Base-by-base conservation (phyloP, 148 eudicot species). In the Rhododendron williamsianum region DNA sequence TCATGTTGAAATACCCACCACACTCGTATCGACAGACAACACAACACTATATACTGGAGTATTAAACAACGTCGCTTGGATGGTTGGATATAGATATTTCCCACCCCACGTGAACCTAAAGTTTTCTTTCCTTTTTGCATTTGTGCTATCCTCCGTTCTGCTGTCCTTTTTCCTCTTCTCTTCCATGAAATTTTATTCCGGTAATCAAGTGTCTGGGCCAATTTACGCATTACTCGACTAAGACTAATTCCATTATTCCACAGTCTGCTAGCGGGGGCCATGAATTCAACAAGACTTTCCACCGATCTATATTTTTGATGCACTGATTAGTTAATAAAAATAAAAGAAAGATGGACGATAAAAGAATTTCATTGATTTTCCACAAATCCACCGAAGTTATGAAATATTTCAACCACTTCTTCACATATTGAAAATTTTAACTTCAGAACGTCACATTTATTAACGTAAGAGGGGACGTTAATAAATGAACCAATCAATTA, bases 101-200 rank as follows among this genome's bases (percentile, higher is more conserved):
- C 87, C 35, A 36, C 79, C 81, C 86, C 76, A 82, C 69, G 21
- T 73, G 78, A 73, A 73, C 78, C 45, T 6, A 33, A 71, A 30
- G 36, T 71, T 30, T 71, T 71, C 15, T 71, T 71, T 30, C 16
- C 38, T 30, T 30, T 30, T 71, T 4, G 38, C 38, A 30, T 71
- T 30, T 71, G 38, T 71, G 38, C 76, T 63, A 2, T 9, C 8
- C 41, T 71, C 18, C 7, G 6, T 69, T 13, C 72, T 65, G 33
- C 30, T 25, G 72, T 13, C 19, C 5, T 27, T 71, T 13, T 71
- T 30, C 18, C 16, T 1, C 74, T 30, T 30, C 30, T 21, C 71
- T 23, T 8, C 23, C 23, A 1, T 54, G 60, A 4, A 15, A 54
- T 54, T 16, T 54, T 10, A 51, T 51, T 51, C 0, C 3, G 2